These are phyloP conservation scores for Sporothrix variecibatus DNA, from an alignment of 2,329 filamentous ascomycete genomes.

Conservation along the genomic window DNA sequence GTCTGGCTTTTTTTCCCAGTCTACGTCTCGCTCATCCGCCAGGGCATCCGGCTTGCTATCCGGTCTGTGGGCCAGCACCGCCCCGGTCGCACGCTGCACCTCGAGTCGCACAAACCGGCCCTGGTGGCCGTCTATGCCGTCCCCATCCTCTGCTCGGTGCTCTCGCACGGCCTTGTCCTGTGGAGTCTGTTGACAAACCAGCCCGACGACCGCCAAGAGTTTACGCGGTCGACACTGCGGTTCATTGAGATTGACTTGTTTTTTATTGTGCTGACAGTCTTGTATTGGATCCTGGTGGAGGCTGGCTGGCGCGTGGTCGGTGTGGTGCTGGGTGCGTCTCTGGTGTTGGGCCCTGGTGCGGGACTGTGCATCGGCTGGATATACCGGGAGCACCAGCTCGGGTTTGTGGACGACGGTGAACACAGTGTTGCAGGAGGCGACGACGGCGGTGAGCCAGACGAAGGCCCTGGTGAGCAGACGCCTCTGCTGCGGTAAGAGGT, in stretches of 20 bases:
- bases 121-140: constrained; percentile 48
- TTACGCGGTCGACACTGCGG: constrained; percentile 50
- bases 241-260: constrained; percentile 52
- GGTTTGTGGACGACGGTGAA: constrained; percentile 17
- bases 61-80: constrained; percentile 29
- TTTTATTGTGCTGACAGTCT: constrained; percentile 49
- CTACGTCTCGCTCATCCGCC: constrained; percentile 49
- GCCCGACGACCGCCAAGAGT: constrained; percentile 50
- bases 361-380: constrained; percentile 41
- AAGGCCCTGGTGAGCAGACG: constrained; percentile 33
- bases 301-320: constrained; percentile 45
- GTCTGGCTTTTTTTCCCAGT: constrained; percentile 57
- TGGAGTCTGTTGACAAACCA: constrained; percentile 41
- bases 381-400: constrained; percentile 36
- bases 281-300: constrained; percentile 58
- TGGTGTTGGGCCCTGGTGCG: constrained; percentile 42
- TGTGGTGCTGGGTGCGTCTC: constrained; percentile 34
- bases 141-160: constrained; percentile 47
- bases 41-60: constrained; percentile 38
- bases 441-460: neutral
- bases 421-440: neutral
- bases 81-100: constrained; percentile 39
- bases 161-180: constrained; percentile 46
- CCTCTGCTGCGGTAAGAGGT: constrained; percentile 35
- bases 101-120: constrained; percentile 46